Conservation (phyloP, 75 land plant genomes). For the Pseudotsuga menziesii region DNA sequence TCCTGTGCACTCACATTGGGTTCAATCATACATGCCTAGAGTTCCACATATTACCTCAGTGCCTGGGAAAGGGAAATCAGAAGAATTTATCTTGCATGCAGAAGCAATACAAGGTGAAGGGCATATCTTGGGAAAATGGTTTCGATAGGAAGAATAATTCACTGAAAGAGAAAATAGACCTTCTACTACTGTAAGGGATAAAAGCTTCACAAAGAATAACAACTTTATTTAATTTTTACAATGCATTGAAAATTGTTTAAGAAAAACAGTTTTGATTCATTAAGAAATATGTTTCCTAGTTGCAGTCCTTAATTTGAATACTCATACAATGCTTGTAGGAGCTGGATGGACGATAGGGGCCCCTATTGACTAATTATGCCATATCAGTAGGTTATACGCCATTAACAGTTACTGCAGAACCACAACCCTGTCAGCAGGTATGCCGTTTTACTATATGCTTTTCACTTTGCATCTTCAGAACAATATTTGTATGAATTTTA, state of each 20-base stretch:
- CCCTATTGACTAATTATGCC: slow-evolving; percentile 8
- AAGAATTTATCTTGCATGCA: slow-evolving; percentile 8
- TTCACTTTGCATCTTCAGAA: too few relatives aligned
- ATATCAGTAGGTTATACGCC: too few relatives aligned
- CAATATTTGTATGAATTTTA: neutral
- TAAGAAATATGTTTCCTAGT: too few relatives aligned
- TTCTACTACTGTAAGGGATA: neutral
- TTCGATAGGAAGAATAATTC: neutral
- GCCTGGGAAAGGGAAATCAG: slow-evolving; percentile 20
- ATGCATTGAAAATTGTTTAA: neutral
- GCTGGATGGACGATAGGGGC: slow-evolving; percentile 5
- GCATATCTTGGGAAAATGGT: neutral
- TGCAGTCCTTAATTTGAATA: too few relatives aligned
- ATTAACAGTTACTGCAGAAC: too few relatives aligned
- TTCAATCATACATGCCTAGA: slow-evolving; percentile 18
- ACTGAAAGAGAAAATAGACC: neutral
- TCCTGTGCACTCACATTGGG: slow-evolving; percentile 10
- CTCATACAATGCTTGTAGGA: slow-evolving; percentile 6
- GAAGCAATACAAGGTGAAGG: slow-evolving; percentile 15
- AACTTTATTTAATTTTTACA: neutral
- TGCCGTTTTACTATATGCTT: too few relatives aligned
- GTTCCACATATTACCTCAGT: slow-evolving; percentile 7
- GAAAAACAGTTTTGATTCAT: too few relatives aligned
- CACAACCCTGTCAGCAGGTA: too few relatives aligned
- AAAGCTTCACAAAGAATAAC: neutral